Evolutionary conservation across 305 asterid species (phyloP), one percentile per base, ranked within the genome.

Genomic region (Solanum chacoense): DNA sequence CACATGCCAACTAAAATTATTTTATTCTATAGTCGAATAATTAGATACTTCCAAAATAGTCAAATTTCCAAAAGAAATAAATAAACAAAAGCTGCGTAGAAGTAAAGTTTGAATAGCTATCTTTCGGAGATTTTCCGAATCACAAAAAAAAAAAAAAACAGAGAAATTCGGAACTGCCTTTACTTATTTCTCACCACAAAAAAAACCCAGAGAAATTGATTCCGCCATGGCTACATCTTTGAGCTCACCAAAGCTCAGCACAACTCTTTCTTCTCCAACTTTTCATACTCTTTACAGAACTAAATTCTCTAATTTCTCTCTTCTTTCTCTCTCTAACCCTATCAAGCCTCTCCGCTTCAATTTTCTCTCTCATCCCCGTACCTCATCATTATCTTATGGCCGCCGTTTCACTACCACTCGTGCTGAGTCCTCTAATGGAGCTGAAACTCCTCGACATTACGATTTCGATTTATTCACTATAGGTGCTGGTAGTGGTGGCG

Each of bases 401-500:
- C 94, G 93, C 89, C 91, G 93, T 80, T 91, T 92, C 87, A 13
- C 92, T 87, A 88, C 93, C 4, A 42, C 92, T 89, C 93, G 94
- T 22, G 95, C 97, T 5, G 98, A 95, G 65, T 93, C 95, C 89
- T 84, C 93, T 35, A 94, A 93, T 90, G 95, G 95, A 7, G 65
- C 26, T 73, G 96, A 94, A 85, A 88, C 94, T 26, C 88, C 94
- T 35, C 87, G 90, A 0, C 87, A 93, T 32, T 97, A 94, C 87
- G 99, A 97, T 89, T 97, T 91, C 90, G 99, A 97, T 94, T 94
- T 97, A 8, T 96, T 97, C 85, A 96, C 99, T 2, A 94, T 97
- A 76, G 98, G 98, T 36, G 99, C 99, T 38, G 98, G 98, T 7
- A 97, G 99, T 88, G 99, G 99, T 36, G 99, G 99, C 71, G 98